Percentiles rank a stretch among this genome's conserved stretches.
phyloP scores from a whole-genome alignment of 2,329 filamentous ascomycete genomes.

The Beauveria varroae region DNA sequence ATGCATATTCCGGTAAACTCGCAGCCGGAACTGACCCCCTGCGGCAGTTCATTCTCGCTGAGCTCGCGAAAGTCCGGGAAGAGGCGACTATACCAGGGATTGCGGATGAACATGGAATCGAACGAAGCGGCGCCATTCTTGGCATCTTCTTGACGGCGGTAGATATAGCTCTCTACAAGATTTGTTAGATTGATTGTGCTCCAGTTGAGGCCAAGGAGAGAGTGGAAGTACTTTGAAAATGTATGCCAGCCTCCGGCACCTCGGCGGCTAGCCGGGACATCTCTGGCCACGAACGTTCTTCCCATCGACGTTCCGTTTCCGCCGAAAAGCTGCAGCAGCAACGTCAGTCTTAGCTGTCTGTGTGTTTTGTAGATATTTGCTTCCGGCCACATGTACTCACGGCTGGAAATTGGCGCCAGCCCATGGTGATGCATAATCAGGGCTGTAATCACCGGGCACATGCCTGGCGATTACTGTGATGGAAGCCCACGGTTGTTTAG shows the following conservation, averaged over 20 bases:
- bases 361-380: not conserved
- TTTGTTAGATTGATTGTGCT: not conserved
- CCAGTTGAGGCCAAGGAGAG: not conserved
- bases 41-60: constrained; percentile 47
- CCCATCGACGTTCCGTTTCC: constrained; percentile 41
- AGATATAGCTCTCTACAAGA: constrained; percentile 37
- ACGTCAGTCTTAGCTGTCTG: too few species aligned
- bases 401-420: constrained; percentile 75
- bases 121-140: constrained; percentile 42
- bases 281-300: constrained; percentile 56
- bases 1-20: constrained; percentile 83
- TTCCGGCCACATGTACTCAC: constrained; percentile 36
- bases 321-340: constrained; percentile 32
- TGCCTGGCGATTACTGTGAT: constrained; percentile 63
- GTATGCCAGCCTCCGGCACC: constrained; percentile 70
- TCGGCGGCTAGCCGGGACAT: constrained; percentile 48
- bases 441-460: constrained; percentile 88
- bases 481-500: constrained; percentile 27
- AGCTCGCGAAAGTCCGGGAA: constrained; percentile 59
- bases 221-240: constrained; percentile 56
- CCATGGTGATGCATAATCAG: constrained; percentile 86
- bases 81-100: constrained; percentile 68
- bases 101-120: constrained; percentile 53
- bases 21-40: constrained; percentile 64
- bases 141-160: constrained; percentile 57